phyloP scores from a whole-genome alignment of 192 early-diverging fungal species.

The Umbelopsis sp. region DNA sequence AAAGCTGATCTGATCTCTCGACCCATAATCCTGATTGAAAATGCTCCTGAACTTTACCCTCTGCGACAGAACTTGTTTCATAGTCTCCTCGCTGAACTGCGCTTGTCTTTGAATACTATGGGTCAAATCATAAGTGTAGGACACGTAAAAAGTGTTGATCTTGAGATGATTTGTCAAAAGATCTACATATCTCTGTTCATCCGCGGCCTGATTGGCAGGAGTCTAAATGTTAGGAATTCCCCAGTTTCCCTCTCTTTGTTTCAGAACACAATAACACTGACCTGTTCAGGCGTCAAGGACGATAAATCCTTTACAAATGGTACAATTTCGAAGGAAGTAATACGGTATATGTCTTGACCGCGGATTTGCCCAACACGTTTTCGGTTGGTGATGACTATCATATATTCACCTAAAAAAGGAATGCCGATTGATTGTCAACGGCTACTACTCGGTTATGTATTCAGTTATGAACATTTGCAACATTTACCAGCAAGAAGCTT shows the following conservation, averaged over 20 bases:
- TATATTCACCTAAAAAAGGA: conserved; percentile 62
- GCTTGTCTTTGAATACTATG: conserved; percentile 77
- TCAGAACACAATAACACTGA: conserved; percentile 12
- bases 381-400: conserved; percentile 74
- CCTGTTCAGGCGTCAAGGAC: conserved; percentile 46
- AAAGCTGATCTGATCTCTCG: not conserved
- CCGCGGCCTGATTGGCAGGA: conserved; percentile 36
- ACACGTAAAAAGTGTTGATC: conserved; percentile 70
- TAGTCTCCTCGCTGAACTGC: conserved; percentile 36
- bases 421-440: not conserved
- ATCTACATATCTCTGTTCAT: conserved; percentile 50
- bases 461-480: not conserved
- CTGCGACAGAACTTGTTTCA: conserved; percentile 50
- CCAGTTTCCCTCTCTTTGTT: not conserved
- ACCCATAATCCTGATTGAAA: not conserved
- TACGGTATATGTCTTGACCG: conserved; percentile 64
- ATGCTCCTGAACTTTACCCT: conserved; percentile 38
- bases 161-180: conserved; percentile 52
- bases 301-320: conserved; percentile 46
- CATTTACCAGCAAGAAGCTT: conserved; percentile 64
- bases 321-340: conserved; percentile 58
- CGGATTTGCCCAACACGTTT: conserved; percentile 60
- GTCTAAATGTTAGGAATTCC: not conserved
- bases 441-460: not conserved
- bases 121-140: conserved; percentile 87